Evolutionary conservation across 148 eudicot species (phyloP).

Genomic region (Fallopia convolvulus): DNA sequence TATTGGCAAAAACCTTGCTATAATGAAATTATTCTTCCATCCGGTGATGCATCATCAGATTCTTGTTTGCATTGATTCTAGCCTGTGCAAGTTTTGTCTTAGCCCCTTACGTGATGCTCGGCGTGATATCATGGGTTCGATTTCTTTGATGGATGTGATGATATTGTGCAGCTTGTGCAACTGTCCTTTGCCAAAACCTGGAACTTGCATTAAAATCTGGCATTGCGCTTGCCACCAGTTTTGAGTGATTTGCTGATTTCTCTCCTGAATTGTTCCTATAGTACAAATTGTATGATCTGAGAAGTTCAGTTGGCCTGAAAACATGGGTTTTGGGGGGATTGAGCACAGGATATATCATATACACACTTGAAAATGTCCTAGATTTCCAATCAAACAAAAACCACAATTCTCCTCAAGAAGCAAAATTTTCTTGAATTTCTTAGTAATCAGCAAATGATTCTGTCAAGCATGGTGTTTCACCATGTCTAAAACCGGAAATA

Average conservation of each 20-base stretch:
- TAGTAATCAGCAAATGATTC: too few relatives aligned
- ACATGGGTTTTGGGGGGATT: too few relatives aligned
- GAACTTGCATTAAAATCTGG: background rate
- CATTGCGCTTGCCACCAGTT: background rate
- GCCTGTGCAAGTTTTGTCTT: background rate
- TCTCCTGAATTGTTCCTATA: background rate
- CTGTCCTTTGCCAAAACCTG: background rate
- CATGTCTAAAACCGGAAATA: too few relatives aligned
- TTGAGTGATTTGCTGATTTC: background rate
- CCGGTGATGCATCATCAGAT: background rate
- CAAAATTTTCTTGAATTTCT: too few relatives aligned
- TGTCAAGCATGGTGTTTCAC: too few relatives aligned
- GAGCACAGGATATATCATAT: too few relatives aligned
- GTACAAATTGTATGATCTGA: too few relatives aligned
- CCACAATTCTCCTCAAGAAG: too few relatives aligned
- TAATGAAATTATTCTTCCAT: background rate
- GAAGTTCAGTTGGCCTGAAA: too few relatives aligned
- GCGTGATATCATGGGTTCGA: background rate
- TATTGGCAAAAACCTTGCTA: slow-evolving; percentile 1
- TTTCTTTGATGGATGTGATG: background rate
- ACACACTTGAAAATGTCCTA: too few relatives aligned
- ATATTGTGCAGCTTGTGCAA: background rate
- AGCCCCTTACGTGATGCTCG: background rate
- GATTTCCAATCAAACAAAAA: too few relatives aligned
- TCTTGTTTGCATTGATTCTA: background rate